A percentile compares a stretch with the other conserved stretches of the same genome.
Evolutionary conservation across 139 green algal species (phyloP).

Genomic region (Astrephomene gubernaculifera): DNA sequence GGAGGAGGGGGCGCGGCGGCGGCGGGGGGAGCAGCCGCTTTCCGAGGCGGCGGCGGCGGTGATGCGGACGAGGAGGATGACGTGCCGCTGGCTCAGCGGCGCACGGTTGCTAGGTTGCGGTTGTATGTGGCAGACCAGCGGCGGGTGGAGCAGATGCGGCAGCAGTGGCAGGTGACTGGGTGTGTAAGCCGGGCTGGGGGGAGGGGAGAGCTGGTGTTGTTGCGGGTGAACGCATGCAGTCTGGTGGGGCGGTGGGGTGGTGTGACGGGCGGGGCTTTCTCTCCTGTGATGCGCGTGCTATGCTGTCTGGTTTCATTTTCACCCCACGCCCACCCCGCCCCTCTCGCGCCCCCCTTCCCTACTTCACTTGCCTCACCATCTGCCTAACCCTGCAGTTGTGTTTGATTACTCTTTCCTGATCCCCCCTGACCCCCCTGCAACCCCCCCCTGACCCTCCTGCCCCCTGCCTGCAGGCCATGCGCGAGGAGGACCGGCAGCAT

Average conservation of each 20-base stretch:
- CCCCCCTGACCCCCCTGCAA: background rate
- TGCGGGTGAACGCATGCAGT: too few species aligned
- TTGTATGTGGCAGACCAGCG: slow-evolving; percentile 23
- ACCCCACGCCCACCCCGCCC: background rate
- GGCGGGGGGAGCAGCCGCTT: background rate
- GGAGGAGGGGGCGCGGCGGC: too few species aligned
- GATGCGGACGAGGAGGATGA: background rate
- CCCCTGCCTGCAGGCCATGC: background rate
- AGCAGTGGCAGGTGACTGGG: slow-evolving; percentile 22
- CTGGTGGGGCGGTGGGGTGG: too few species aligned
- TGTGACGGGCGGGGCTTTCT: too few species aligned
- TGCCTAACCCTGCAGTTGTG: too few species aligned
- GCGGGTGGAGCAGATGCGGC: slow-evolving; percentile 29
- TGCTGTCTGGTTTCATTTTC: too few species aligned
- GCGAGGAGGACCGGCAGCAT: background rate
- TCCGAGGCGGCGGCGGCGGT: slow-evolving; percentile 2
- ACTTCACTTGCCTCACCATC: background rate
- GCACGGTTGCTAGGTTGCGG: slow-evolving; percentile 17
- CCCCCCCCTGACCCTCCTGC: background rate
- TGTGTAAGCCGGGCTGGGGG: too few species aligned
- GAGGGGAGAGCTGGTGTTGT: too few species aligned
- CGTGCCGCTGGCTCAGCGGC: slow-evolving; percentile 24
- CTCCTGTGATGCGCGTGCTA: too few species aligned
- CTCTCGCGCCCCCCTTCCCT: background rate
- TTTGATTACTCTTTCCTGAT: too few species aligned